phyloP scores from a whole-genome alignment of 768 basidiomycete genomes.

The Agaricus sinodeliciosus region DNA sequence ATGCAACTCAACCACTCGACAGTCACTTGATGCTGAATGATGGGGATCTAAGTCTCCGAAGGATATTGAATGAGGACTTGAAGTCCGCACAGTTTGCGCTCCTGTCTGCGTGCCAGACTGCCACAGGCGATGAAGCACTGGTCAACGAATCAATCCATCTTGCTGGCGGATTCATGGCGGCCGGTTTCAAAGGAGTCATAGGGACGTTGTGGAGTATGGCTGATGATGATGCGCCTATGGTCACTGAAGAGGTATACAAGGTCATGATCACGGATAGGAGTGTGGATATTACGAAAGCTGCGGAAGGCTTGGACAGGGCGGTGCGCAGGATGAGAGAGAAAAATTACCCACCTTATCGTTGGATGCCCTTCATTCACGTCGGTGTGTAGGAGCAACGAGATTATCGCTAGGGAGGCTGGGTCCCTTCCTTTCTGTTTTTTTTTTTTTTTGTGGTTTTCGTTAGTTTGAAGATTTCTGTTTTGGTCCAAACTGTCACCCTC shows the following conservation, averaged over 20 bases:
- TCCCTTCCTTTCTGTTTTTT: too few relatives aligned
- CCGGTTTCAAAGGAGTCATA: slow-evolving; percentile 26
- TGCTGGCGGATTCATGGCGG: slow-evolving; percentile 31
- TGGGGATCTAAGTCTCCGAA: slow-evolving; percentile 14
- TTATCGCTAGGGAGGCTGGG: too few relatives aligned
- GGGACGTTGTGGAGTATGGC: slow-evolving; percentile 40
- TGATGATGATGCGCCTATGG: slow-evolving; percentile 26
- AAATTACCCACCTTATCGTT: not conserved
- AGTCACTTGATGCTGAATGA: slow-evolving; percentile 13
- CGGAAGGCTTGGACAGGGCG: not conserved
- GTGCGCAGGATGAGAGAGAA: not conserved
- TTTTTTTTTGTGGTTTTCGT: too few relatives aligned
- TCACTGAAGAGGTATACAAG: slow-evolving; percentile 20
- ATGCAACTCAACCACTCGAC: slow-evolving; percentile 8
- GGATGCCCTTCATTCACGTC: not conserved
- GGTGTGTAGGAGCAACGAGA: not conserved
- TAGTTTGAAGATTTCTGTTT: too few relatives aligned
- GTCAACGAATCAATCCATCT: slow-evolving; percentile 29
- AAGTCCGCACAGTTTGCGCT: slow-evolving; percentile 28
- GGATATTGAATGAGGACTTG: slow-evolving; percentile 18
- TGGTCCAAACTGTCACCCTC: too few relatives aligned
- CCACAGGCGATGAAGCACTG: slow-evolving; percentile 22
- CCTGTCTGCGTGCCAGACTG: slow-evolving; percentile 42
- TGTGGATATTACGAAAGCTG: not conserved
- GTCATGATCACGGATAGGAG: not conserved